Base-by-base conservation (phyloP, 2,329 filamentous ascomycete species). In the Microthyrium microscopicum region DNA sequence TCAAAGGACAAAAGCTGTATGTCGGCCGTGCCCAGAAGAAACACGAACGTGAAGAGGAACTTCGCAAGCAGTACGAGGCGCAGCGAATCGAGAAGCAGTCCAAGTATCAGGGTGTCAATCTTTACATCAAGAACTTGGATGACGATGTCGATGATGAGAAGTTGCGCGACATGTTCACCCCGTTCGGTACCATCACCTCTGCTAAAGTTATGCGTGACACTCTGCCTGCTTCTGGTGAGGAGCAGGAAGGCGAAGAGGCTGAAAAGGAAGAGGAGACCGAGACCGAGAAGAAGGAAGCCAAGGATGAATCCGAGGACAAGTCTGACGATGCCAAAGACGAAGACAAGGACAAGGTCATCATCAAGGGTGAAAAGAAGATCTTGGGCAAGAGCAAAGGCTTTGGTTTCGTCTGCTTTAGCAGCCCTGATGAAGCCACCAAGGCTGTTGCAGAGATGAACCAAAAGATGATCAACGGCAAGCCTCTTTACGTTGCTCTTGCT, bases 311-410 rank as follows among this genome's bases (percentile, higher is more conserved):
- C 31, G 56, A 61, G 37, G 60, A 69, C 41, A 65, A 71, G 50
- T 70, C 66, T 49, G 52, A 59, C 20, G 68, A 73, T 42, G 70
- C 68, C 57, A 74, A 69, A 40, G 63, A 64, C 27, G 26, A 38
- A 26, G 60, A 68, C 46, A 56, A 70, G 39, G 54, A 60, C 44
- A 60, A 25, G 47, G 56, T 64, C 48, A 64, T 60, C 45, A 62
- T 65, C 45, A 68, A 69, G 55, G 54, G 63, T 35, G 62, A 70
- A 50, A 73, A 73, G 62, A 72, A 69, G 57, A 55, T 64, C 33
- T 70, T 92, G 40, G 89, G 89, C 57, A 95, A 95, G 80, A 93
- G 84, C 77, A 98, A 95, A 71, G 89, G 89, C 57, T 98, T 98
- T 57, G 89, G 89, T 50, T 98, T 98, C 59, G 89, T 98, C 53